Base-by-base conservation (phyloP, 2,329 filamentous ascomycete species). In the Colletotrichum orchidophilum region DNA sequence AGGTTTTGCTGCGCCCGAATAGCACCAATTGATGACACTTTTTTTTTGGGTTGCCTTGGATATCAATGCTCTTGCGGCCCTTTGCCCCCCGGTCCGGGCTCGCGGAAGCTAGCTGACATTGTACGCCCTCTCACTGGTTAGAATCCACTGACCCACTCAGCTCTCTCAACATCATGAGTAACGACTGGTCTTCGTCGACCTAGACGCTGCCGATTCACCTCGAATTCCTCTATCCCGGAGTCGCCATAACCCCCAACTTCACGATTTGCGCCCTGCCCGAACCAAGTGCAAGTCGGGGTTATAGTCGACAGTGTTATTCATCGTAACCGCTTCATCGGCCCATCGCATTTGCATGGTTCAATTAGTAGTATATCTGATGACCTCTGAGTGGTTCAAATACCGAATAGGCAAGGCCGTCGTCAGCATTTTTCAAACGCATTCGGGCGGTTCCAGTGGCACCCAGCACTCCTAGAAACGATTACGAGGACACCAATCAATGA, bases 31-130 rank as follows among this genome's bases (percentile, higher is more conserved):
- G 53, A 71, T 61, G 58, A 69, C 69, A 29, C n/a, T 29, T 69
- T 66, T 35, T 42, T 68, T 63, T 31, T 55, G 35, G 33, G 29
- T 63, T 7, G 39, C 39, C 39, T 63, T 46, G 42, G 53, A 59
- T 58, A 63, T 69, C 33, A 27, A 35, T 13, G 63, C 42, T 62
- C 27, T 62, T n/a, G 26, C 29, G 50, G 55, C 49, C 67, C n/a
- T 70, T 24, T 15, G 18, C 55, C 42, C 68, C 58, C 59, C 53
- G 21, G 53, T 13, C 39, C 64, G 58, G 53, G 26, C 35, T 59
- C 13, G 52, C 58, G 64, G 68, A 64, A 46, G 33, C 58, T 60
- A 71, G 69, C 69, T 71, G 69, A 71, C 69, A 69, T 63, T 63
- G 68, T 71, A 54, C 58, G 65, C 64, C 31, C 27, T 71, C 42